Evolutionary conservation across 2,329 filamentous ascomycete species (phyloP), one percentile per base, ranked within the genome.

Genomic region (Colletotrichum melonis): DNA sequence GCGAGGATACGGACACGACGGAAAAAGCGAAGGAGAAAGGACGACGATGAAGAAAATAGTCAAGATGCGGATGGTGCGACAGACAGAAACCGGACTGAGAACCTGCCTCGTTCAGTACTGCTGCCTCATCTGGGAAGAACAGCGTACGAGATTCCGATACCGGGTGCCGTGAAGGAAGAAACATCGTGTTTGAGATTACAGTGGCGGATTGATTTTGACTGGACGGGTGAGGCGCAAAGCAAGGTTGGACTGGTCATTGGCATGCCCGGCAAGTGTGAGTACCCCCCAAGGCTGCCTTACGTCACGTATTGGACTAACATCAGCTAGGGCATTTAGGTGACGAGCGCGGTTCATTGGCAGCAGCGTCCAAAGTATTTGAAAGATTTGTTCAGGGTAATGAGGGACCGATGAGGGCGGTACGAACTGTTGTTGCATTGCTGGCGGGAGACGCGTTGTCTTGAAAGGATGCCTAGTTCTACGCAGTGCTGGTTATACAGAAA

Each of bases 171-270:
- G 82, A 67, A 81, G 62, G 79, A 83, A 1, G 78, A 80, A 1
- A 73, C 82, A 11, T 83, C 87, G 2, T 79, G 84, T 12, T 68
- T 91, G 5, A 86, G 89, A 30, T 82, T 94, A 1, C 84, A 87
- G 69, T 94, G 92, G 92, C 84, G 81, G 59, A 90, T 93, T 56
- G 81, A 82, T 2, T 93, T 94, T 77, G 92, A 94, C 80, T 94
- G 92, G 92, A 92, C 92, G 0, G 92, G 92, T 6, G 92, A 94
- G 78, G 92, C 91, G 5, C 87, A 88, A 77, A 93, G 88, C 76
- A 84, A 84, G 57, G 81, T 94, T 19, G 83, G 82, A 5, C 84
- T 92, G 12, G 79, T 89, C 74, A 83, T 90, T 2, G 88, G 88
- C 5, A 83, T 91, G 54, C 92, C 92, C 0, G 85, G 84, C 8